phyloP scores from a whole-genome alignment of 495 filamentous ascomycete genomes.

The Sabuloglossum arenarium region DNA sequence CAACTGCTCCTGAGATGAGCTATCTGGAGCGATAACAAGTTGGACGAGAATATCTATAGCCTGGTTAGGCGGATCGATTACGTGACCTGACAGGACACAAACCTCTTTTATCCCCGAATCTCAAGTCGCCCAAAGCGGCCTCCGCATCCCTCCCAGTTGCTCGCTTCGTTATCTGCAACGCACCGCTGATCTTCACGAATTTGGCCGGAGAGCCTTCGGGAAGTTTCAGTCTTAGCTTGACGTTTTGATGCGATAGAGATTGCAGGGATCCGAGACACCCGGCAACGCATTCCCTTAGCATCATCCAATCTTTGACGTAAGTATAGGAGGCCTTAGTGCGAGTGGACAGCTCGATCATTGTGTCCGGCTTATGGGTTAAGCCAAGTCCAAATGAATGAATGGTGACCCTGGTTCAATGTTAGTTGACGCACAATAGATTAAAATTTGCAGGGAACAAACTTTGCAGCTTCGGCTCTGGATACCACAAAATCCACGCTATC shows the following conservation, averaged over 20 bases:
- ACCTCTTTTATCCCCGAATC: constrained; percentile 89
- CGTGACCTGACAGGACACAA: constrained; percentile 5
- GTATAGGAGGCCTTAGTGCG: constrained; percentile 93
- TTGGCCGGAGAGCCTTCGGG: constrained; percentile 95
- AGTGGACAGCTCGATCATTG: constrained; percentile 92
- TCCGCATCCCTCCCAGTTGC: constrained; percentile 95
- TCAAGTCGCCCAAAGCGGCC: constrained; percentile 75
- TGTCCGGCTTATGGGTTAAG: constrained; percentile 94
- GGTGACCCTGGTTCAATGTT: constrained; percentile 38
- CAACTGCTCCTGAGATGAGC: constrained; percentile 59
- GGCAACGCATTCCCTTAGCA: constrained; percentile 91
- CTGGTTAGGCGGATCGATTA: constrained; percentile 1
- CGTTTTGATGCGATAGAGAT: constrained; percentile 94
- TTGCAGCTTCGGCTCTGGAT: constrained; percentile 91
- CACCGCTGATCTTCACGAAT: constrained; percentile 96
- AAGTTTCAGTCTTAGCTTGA: constrained; percentile 83
- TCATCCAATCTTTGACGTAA: constrained; percentile 99
- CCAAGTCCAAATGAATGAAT: constrained; percentile 96
- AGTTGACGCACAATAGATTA: not conserved
- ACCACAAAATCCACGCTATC: constrained; percentile 98
- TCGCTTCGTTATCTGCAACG: constrained; percentile 89
- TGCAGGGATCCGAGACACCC: constrained; percentile 90
- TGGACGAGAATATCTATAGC: constrained; percentile 71
- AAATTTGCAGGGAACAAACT: constrained; percentile 32
- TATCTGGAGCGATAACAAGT: constrained; percentile 81